phyloP scores from a whole-genome alignment of 2,329 filamentous ascomycete species.

The Gliomastix tumulicola region DNA sequence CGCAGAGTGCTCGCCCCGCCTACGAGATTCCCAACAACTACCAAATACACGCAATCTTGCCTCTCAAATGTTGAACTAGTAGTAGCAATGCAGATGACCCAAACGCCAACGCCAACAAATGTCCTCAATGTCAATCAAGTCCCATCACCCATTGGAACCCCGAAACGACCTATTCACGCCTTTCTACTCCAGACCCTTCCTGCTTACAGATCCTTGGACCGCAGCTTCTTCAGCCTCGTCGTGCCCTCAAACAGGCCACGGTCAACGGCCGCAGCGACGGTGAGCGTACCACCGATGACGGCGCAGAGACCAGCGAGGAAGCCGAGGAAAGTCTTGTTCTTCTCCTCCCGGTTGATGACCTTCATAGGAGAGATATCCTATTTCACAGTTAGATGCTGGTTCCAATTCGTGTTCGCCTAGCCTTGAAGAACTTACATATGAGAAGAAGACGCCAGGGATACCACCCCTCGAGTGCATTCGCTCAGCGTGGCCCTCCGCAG shows the following conservation, averaged over 20 bases:
- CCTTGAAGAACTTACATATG: slow-evolving; percentile 61
- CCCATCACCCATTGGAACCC: slow-evolving; percentile 2
- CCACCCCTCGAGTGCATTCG: slow-evolving; percentile 82
- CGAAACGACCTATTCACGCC: slow-evolving; percentile 11
- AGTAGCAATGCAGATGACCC: too few relatives aligned
- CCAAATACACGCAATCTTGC: too few relatives aligned
- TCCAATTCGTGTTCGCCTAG: background rate
- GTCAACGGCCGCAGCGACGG: slow-evolving; percentile 90
- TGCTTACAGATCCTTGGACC: slow-evolving; percentile 49
- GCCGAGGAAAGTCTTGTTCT: slow-evolving; percentile 80
- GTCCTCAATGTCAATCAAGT: too few relatives aligned
- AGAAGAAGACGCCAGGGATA: slow-evolving; percentile 97
- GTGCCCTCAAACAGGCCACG: slow-evolving; percentile 85
- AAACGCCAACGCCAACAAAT: too few relatives aligned
- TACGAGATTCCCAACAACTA: too few relatives aligned
- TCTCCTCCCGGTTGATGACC: slow-evolving; percentile 91
- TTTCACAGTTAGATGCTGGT: background rate
- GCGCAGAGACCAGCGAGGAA: slow-evolving; percentile 94
- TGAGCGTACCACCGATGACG: slow-evolving; percentile 89
- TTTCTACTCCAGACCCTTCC: slow-evolving; percentile 1
- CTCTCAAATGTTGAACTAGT: too few relatives aligned
- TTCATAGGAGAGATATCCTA: slow-evolving; percentile 99
- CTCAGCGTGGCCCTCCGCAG: slow-evolving; percentile 85
- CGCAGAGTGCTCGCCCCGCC: too few relatives aligned
- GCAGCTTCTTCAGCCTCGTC: slow-evolving; percentile 80